Percentiles rank a stretch among this genome's conserved stretches.
These are phyloP conservation scores for Tylopilus balloui DNA, from an alignment of 768 basidiomycete genomes.

Conservation along the genomic window DNA sequence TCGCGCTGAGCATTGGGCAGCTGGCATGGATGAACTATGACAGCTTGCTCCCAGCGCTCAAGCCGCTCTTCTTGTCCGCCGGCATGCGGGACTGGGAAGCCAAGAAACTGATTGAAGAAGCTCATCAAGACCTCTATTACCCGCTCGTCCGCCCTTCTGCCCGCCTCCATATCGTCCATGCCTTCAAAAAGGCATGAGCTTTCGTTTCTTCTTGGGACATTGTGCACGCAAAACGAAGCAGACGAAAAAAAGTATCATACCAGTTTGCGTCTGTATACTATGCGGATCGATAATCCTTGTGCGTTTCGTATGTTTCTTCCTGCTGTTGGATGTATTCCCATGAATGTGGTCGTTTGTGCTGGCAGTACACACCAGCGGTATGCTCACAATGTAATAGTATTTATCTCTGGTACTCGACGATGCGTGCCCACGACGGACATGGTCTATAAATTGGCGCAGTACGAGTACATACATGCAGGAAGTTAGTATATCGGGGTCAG, in stretches of 20 bases:
- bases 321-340: constrained; percentile 8
- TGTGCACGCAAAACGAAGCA: constrained; percentile 13
- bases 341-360: neutral
- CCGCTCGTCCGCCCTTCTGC: constrained; percentile 48
- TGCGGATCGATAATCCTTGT: constrained; percentile 80
- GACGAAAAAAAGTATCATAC: constrained; percentile 29
- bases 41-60: constrained; percentile 57
- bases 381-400: constrained; percentile 13
- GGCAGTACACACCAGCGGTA: neutral
- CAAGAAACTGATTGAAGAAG: constrained; percentile 53
- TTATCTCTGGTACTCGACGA: constrained; percentile 3
- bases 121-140: constrained; percentile 63
- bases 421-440: neutral
- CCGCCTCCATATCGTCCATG: constrained; percentile 58
- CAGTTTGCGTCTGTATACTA: constrained; percentile 18
- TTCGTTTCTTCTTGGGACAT: constrained; percentile 16
- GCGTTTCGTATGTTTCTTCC: constrained; percentile 52
- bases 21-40: constrained; percentile 74
- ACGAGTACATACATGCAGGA: constrained; percentile 19
- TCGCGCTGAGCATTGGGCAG: constrained; percentile 60
- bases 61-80: constrained; percentile 51
- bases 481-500: constrained; percentile 33
- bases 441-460: constrained; percentile 7
- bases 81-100: constrained; percentile 52
- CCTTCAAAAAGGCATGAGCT: constrained; percentile 32